phyloP scores from a whole-genome alignment of 768 basidiomycete genomes.

The Mycena latifolia region DNA sequence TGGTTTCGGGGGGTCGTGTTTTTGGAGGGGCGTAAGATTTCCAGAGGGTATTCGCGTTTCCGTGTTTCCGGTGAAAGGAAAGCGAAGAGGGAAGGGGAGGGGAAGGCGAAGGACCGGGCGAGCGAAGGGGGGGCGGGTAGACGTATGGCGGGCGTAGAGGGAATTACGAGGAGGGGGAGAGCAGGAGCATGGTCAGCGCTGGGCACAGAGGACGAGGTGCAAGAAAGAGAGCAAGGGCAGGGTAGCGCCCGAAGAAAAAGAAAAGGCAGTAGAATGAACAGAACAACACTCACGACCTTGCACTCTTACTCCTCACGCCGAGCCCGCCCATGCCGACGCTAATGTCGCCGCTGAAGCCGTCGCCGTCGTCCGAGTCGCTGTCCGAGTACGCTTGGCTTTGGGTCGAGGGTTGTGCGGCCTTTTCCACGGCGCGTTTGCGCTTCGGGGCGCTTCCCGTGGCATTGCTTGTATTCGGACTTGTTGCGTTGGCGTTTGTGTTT shows the following conservation, averaged over 20 bases:
- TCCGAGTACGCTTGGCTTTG: slow-evolving; percentile 39
- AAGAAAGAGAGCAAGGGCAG: neutral
- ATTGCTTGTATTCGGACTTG: no score
- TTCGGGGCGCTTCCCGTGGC: no score
- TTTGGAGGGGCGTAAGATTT: no score
- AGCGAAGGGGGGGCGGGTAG: no score
- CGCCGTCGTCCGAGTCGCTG: slow-evolving; percentile 54
- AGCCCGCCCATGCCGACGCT: slow-evolving; percentile 62
- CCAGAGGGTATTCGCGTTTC: no score
- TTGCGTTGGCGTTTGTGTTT: no score
- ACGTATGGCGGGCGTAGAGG: neutral
- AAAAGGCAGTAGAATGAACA: neutral
- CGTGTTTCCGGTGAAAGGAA: no score
- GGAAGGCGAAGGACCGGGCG: neutral
- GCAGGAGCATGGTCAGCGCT: no score
- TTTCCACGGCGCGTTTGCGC: slow-evolving; percentile 46
- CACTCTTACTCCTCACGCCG: slow-evolving; percentile 48
- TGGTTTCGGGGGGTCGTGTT: no score
- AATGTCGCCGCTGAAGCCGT: slow-evolving; percentile 48
- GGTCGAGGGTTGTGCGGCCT: slow-evolving; percentile 39
- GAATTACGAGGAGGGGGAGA: no score
- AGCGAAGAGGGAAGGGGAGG: no score
- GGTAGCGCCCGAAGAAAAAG: no score
- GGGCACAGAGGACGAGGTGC: slow-evolving; percentile 3
- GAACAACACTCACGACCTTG: slow-evolving; percentile 34